Percentiles rank a stretch among this genome's conserved stretches.
These are phyloP conservation scores for Primulina eburnea DNA, from an alignment of 257 asterid species.

Conservation along the genomic window DNA sequence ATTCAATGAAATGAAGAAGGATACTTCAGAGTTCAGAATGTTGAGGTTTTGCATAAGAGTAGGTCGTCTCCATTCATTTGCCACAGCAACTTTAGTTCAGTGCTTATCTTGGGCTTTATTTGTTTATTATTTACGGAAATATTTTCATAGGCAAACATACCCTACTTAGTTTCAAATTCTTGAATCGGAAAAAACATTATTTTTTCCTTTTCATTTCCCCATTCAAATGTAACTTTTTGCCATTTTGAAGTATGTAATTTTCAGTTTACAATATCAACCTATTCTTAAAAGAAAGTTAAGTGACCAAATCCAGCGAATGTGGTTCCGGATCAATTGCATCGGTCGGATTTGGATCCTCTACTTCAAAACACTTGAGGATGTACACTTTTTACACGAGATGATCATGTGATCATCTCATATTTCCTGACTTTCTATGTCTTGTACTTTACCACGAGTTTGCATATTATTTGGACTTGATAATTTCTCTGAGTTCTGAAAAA, in stretches of 20 bases:
- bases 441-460: too few relatives aligned
- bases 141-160: background rate
- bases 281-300: too few relatives aligned
- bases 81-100: background rate
- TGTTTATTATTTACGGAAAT: background rate
- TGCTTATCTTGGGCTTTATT: background rate
- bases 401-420: too few relatives aligned
- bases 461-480: too few relatives aligned
- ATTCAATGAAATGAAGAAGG: background rate
- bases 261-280: background rate
- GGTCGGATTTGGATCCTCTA: too few relatives aligned
- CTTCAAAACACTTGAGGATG: too few relatives aligned
- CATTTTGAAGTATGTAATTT: background rate
- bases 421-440: too few relatives aligned
- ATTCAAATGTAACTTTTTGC: background rate
- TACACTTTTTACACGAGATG: too few relatives aligned
- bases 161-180: background rate
- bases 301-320: too few relatives aligned
- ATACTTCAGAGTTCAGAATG: background rate
- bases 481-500: too few relatives aligned
- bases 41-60: background rate
- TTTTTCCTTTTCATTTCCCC: background rate
- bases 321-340: too few relatives aligned
- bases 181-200: background rate
- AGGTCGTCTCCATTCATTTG: background rate